A percentile compares a stretch with the other conserved stretches of the same genome.
These are phyloP conservation scores for Serpula lacrymans DNA, from an alignment of 768 basidiomycete species.

Conservation along the genomic window DNA sequence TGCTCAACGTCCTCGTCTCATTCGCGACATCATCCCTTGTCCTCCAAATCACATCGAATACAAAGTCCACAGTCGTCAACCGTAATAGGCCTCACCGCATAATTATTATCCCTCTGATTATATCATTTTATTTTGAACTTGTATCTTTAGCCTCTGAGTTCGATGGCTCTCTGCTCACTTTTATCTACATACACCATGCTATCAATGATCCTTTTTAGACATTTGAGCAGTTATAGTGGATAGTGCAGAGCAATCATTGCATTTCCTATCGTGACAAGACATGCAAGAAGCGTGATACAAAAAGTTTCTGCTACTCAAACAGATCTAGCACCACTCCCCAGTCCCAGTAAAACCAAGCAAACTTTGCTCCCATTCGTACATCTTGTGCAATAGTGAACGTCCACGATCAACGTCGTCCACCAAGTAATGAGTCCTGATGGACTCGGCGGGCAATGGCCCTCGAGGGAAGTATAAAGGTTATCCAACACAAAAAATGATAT, in stretches of 20 bases:
- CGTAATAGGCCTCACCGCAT: constrained; percentile 24
- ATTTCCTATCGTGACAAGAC: constrained; percentile 8
- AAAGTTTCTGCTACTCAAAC: constrained; percentile 15
- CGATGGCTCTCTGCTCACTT: neutral
- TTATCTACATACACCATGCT: constrained; percentile 1
- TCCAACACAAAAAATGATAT: constrained; percentile 32
- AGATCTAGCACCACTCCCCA: constrained; percentile 11
- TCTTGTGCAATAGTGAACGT: constrained; percentile 13
- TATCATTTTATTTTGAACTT: constrained; percentile 16
- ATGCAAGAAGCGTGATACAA: constrained; percentile 9
- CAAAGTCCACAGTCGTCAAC: constrained; percentile 13
- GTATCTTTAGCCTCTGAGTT: constrained; percentile 24
- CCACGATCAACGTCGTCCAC: constrained; percentile 16
- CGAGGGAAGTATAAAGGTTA: constrained; percentile 14
- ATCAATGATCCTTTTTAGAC: constrained; percentile 2
- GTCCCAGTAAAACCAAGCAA: constrained; percentile 7
- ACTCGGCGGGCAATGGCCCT: constrained; percentile 48
- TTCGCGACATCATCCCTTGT: constrained; percentile 6
- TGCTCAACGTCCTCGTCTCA: constrained; percentile 8
- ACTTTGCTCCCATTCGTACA: constrained; percentile 14
- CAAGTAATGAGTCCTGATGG: no score
- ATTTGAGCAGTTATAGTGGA: constrained; percentile 2
- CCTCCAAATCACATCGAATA: constrained; percentile 10
- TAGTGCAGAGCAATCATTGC: constrained; percentile 6
- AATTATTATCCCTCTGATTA: constrained; percentile 12